These are phyloP conservation scores for Boletellus deceptivus DNA, from an alignment of 1,284 basidiomycete genomes.

Conservation along the genomic window DNA sequence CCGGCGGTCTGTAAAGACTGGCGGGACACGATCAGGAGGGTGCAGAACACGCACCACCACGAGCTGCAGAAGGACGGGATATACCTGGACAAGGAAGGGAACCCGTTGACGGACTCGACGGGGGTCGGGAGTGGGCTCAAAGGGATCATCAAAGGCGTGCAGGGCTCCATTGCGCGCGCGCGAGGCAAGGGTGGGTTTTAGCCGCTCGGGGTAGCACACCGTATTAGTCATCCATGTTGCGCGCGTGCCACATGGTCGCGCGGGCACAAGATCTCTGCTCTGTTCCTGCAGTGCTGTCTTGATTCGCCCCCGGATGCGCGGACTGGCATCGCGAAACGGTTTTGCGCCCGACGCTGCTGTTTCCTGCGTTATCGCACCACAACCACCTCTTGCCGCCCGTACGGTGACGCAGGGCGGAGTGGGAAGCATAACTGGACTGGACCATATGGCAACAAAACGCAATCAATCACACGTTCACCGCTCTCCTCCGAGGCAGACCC, in stretches of 20 bases:
- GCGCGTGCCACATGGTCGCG: background rate
- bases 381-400: constrained; percentile 1
- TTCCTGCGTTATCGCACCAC: background rate
- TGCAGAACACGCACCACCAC: constrained; percentile 71
- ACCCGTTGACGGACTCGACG: constrained; percentile 35
- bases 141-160: constrained; percentile 33
- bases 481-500: constrained; percentile 1
- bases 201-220: background rate
- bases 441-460: constrained; percentile 29
- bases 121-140: constrained; percentile 31
- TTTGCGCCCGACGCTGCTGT: too few species aligned
- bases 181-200: constrained; percentile 36
- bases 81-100: constrained; percentile 61
- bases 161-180: constrained; percentile 34
- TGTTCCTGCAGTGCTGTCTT: too few species aligned
- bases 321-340: background rate
- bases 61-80: constrained; percentile 63
- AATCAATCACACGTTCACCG: constrained; percentile 26
- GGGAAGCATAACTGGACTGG: constrained; percentile 33
- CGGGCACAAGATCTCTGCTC: too few species aligned
- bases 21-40: constrained; percentile 59
- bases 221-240: constrained; percentile 13
- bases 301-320: background rate
- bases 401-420: constrained; percentile 26
- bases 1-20: constrained; percentile 59